Evolutionary conservation across 257 asterid species (phyloP).

Genomic region (Vinca minor): DNA sequence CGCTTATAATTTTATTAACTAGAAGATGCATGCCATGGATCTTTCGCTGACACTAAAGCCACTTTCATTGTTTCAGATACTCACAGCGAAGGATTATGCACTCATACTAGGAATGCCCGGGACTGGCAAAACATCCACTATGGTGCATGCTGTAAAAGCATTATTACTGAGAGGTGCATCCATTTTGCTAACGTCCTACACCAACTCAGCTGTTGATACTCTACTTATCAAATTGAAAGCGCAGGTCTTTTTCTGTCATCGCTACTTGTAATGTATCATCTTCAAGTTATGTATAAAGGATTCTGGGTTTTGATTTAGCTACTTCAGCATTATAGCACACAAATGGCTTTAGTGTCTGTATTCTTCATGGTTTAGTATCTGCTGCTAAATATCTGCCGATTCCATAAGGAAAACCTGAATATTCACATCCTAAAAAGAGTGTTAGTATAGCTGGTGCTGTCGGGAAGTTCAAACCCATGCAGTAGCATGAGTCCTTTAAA

Average conservation of each 20-base stretch:
- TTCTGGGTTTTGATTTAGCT: constrained; percentile 13
- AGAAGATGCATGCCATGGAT: background rate
- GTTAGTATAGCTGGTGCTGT: background rate
- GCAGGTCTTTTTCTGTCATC: constrained; percentile 50
- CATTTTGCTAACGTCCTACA: constrained; percentile 96
- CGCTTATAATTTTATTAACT: background rate
- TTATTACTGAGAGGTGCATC: constrained; percentile 91
- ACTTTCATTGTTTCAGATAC: constrained; percentile 49
- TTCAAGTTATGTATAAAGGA: constrained; percentile 7
- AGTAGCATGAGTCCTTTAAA: background rate
- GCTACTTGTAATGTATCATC: constrained; percentile 12
- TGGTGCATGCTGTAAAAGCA: constrained; percentile 99
- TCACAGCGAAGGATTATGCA: constrained; percentile 78
- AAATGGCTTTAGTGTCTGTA: background rate
- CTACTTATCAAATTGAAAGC: constrained; percentile 75
- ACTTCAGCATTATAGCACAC: background rate
- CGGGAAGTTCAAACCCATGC: background rate
- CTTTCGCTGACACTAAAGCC: constrained; percentile 2
- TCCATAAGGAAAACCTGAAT: background rate
- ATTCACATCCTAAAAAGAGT: background rate
- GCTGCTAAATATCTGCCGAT: background rate
- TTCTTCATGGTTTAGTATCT: background rate
- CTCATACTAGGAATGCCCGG: constrained; percentile 99
- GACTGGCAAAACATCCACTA: constrained; percentile 91
- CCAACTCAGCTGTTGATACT: constrained; percentile 94